A percentile compares a stretch with the other conserved stretches of the same genome.
Evolutionary conservation across 2,329 filamentous ascomycete genomes (phyloP).

Genomic region (Fusarium anguioides): DNA sequence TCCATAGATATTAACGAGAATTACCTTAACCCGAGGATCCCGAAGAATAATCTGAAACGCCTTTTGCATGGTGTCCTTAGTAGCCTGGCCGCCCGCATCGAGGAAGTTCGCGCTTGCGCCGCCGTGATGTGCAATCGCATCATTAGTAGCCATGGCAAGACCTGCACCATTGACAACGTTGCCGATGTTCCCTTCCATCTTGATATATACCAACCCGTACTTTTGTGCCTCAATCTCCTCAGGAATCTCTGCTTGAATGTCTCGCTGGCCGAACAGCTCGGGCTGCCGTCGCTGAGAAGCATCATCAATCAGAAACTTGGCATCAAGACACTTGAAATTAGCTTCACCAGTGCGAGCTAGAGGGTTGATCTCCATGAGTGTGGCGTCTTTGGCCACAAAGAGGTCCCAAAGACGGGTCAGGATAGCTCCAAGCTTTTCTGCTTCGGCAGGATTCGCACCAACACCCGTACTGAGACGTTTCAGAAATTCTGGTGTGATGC

Average conservation of each 20-base stretch:
- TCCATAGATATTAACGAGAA: conserved; percentile 10
- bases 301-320: neutral
- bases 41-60: conserved; percentile 14
- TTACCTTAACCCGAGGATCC: neutral
- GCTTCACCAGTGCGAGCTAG: neutral
- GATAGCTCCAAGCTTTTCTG: neutral
- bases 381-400: neutral
- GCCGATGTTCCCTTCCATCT: conserved; percentile 6
- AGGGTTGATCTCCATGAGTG: neutral
- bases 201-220: conserved; percentile 8
- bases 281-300: neutral
- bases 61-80: conserved; percentile 4
- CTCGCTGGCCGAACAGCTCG: neutral
- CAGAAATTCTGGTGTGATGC: neutral
- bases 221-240: neutral
- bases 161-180: conserved; percentile 10
- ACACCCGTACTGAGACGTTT: neutral
- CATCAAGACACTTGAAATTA: neutral
- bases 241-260: neutral
- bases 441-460: neutral
- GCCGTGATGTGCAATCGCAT: conserved; percentile 1
- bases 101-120: conserved; percentile 4
- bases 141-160: conserved; percentile 11
- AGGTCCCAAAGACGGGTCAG: neutral
- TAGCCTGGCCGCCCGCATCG: conserved; percentile 5